These are phyloP conservation scores for Hymenoscyphus repandus DNA, from an alignment of 2,329 filamentous ascomycete species.

Conservation along the genomic window DNA sequence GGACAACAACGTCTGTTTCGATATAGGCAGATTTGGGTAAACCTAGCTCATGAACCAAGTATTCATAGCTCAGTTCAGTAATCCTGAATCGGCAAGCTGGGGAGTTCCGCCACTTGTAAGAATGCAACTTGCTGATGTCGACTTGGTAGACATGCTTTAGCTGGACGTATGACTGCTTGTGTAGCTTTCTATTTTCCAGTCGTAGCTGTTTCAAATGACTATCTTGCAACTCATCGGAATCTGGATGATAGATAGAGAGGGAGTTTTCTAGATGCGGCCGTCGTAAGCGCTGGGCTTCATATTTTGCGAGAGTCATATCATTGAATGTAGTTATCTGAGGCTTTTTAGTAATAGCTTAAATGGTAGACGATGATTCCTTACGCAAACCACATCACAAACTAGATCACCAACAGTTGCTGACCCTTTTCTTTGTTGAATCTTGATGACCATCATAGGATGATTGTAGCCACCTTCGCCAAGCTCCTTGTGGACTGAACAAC, in stretches of 20 bases:
- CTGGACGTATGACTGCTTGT: conserved; percentile 18
- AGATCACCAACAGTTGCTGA: conserved; percentile 13
- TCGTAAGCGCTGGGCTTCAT: neutral
- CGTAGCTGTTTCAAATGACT: conserved; percentile 6
- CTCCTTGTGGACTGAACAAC: conserved; percentile 2
- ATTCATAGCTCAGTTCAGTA: conserved; percentile 6
- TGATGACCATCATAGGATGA: conserved; percentile 14
- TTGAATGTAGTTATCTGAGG: conserved; percentile 16
- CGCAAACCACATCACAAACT: conserved; percentile 16
- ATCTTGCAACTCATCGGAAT: neutral
- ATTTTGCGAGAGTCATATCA: conserved; percentile 8
- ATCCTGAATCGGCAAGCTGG: conserved; percentile 11
- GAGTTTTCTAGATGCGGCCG: conserved; percentile 4
- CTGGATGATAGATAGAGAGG: conserved; percentile 11
- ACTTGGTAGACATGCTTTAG: conserved; percentile 15
- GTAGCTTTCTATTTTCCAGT: conserved; percentile 11
- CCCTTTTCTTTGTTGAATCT: conserved; percentile 10
- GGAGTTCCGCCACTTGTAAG: conserved; percentile 1
- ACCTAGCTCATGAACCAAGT: conserved; percentile 5
- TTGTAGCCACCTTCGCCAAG: conserved; percentile 17
- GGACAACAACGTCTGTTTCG: too few relatives aligned
- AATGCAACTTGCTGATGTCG: neutral
- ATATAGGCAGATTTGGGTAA: too few relatives aligned
- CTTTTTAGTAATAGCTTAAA: neutral
- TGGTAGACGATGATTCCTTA: neutral